Evolutionary conservation across 176 grass and related monocot genomes (phyloP).

Genomic region (Carex kokanica): DNA sequence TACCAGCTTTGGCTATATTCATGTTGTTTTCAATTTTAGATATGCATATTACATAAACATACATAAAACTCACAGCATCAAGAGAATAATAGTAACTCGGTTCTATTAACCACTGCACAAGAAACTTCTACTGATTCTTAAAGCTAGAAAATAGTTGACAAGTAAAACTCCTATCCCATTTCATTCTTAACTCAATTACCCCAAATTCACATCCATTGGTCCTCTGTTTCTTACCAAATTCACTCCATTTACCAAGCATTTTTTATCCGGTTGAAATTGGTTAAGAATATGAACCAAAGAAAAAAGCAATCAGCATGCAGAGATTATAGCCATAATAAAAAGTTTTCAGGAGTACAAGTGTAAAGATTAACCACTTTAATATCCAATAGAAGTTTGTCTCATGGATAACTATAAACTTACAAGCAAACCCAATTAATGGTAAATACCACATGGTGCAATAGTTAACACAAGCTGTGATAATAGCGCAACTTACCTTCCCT

Average conservation of each 20-base stretch:
- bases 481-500: slow-evolving; percentile 58
- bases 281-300: neutral
- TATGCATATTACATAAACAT: neutral
- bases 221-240: neutral
- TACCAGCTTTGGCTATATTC: slow-evolving; percentile 69
- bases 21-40: neutral
- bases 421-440: neutral
- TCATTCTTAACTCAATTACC: neutral
- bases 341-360: neutral
- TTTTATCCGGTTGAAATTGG: neutral
- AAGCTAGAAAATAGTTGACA: neutral
- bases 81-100: neutral
- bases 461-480: neutral
- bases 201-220: neutral
- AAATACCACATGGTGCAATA: neutral
- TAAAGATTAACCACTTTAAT: neutral
- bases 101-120: neutral
- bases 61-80: neutral
- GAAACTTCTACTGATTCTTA: neutral
- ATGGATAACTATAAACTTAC: neutral
- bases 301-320: neutral
- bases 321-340: neutral
- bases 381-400: neutral
- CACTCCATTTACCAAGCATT: neutral
- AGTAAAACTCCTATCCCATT: neutral